These are phyloP conservation scores for Rhizodiscina lignyota DNA, from an alignment of 495 filamentous ascomycete species.

Conservation along the genomic window DNA sequence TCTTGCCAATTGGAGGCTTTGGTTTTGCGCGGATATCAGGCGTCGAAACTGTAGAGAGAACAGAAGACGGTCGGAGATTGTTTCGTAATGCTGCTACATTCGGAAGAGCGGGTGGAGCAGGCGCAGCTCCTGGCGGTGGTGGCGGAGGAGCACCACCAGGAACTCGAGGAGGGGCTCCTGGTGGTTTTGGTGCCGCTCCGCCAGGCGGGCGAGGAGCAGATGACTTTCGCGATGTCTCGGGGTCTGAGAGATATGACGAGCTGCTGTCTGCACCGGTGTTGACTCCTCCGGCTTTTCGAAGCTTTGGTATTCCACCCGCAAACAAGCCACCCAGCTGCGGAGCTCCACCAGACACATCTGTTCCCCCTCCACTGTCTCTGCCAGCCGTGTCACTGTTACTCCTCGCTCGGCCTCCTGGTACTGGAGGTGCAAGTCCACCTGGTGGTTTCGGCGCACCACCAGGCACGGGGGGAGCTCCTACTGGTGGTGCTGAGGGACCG, in stretches of 20 bases:
- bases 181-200: slow-evolving; percentile 46
- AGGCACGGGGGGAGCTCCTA: slow-evolving; percentile 70
- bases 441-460: slow-evolving; percentile 42
- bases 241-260: slow-evolving; percentile 65
- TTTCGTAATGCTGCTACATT: slow-evolving; percentile 17
- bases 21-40: slow-evolving; percentile 18
- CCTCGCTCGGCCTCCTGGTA: slow-evolving; percentile 49
- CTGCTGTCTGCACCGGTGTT: slow-evolving; percentile 72
- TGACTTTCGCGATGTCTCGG: slow-evolving; percentile 40
- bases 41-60: slow-evolving; percentile 13
- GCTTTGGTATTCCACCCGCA: slow-evolving; percentile 86
- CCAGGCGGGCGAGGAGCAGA: slow-evolving; percentile 25
- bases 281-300: slow-evolving; percentile 72
- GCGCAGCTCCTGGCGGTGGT: slow-evolving; percentile 38
- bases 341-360: slow-evolving; percentile 30
- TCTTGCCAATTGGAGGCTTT: slow-evolving; percentile 27
- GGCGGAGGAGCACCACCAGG: slow-evolving; percentile 58
- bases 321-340: slow-evolving; percentile 83
- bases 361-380: slow-evolving; percentile 25
- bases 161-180: slow-evolving; percentile 51
- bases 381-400: slow-evolving; percentile 63
- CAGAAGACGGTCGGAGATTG: slow-evolving; percentile 20
- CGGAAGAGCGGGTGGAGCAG: slow-evolving; percentile 29
- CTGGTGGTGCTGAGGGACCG: slow-evolving; percentile 37
- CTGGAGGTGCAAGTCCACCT: slow-evolving; percentile 57